These are phyloP conservation scores for Bocquillonia castaneifolia DNA, from an alignment of 441 rosid species.

Conservation along the genomic window DNA sequence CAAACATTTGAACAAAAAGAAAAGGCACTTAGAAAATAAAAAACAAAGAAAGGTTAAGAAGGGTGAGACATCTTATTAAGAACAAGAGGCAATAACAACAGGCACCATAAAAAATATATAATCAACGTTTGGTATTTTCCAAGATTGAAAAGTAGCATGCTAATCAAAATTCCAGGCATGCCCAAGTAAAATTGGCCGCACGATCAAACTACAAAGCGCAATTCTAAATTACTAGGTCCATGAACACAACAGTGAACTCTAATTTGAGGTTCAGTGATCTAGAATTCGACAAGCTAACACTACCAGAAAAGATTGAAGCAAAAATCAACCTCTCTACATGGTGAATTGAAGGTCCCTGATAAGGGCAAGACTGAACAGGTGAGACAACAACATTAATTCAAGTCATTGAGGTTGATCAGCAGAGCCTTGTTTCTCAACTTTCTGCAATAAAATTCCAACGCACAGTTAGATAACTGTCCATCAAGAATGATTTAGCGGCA, in stretches of 20 bases:
- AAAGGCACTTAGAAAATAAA: too few relatives aligned
- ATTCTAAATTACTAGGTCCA: not conserved
- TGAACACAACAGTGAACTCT: not conserved
- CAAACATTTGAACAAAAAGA: too few relatives aligned
- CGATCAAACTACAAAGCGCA: not conserved
- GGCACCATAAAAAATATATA: too few relatives aligned
- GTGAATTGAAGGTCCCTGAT: not conserved
- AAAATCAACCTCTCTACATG: not conserved
- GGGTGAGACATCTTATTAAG: too few relatives aligned
- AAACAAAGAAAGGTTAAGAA: too few relatives aligned
- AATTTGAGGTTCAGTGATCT: not conserved
- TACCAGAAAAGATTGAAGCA: not conserved
- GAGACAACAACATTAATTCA: not conserved
- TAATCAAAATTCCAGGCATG: not conserved
- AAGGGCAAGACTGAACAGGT: not conserved
- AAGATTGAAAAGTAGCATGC: not conserved
- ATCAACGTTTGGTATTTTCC: not conserved
- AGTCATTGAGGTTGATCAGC: slow-evolving; percentile 35
- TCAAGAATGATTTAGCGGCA: slow-evolving; percentile 1
- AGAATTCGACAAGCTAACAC: not conserved
- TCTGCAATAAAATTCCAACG: slow-evolving; percentile 31
- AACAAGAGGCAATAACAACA: too few relatives aligned
- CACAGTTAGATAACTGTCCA: not conserved
- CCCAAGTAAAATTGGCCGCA: slow-evolving; percentile 9
- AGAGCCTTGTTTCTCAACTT: slow-evolving; percentile 35